A percentile compares a stretch with the other conserved stretches of the same genome.
These are phyloP conservation scores for Aspergillus costaricaensis DNA, from an alignment of 2,329 filamentous ascomycete genomes.

Conservation along the genomic window DNA sequence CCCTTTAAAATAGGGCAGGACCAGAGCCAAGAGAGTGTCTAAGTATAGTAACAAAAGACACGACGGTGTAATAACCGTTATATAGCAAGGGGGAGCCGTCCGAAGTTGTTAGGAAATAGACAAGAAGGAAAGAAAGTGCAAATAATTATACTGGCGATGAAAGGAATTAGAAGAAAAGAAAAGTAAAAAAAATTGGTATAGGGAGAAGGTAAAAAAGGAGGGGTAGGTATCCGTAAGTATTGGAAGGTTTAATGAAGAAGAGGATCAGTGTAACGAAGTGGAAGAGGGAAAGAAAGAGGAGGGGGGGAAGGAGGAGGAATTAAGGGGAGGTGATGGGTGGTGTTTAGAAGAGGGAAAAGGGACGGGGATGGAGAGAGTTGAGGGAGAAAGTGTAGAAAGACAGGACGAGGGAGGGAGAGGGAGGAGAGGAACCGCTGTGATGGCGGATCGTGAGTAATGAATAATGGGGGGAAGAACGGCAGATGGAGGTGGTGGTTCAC, in stretches of 20 bases:
- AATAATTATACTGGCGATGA: slow-evolving; percentile 5
- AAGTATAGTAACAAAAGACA: slow-evolving; percentile 15
- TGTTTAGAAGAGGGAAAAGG: slow-evolving; percentile 15
- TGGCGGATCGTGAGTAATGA: background rate
- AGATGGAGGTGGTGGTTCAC: background rate
- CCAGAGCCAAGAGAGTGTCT: slow-evolving; percentile 14
- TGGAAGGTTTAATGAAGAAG: slow-evolving; percentile 9
- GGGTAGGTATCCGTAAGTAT: slow-evolving; percentile 12
- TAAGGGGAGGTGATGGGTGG: slow-evolving; percentile 25
- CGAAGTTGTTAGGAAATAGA: background rate
- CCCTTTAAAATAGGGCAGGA: slow-evolving; percentile 9
- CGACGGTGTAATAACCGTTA: slow-evolving; percentile 12
- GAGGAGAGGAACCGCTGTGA: slow-evolving; percentile 10
- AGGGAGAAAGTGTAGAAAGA: background rate
- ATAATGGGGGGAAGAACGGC: slow-evolving; percentile 1
- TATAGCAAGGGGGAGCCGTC: slow-evolving; percentile 7
- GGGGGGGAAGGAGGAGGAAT: slow-evolving; percentile 20
- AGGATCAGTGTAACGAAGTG: slow-evolving; percentile 10
- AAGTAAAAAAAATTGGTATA: background rate
- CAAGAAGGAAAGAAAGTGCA: slow-evolving; percentile 1
- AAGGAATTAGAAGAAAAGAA: slow-evolving; percentile 14
- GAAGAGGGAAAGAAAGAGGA: slow-evolving; percentile 17
- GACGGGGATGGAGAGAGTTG: slow-evolving; percentile 2
- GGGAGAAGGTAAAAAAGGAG: slow-evolving; percentile 8
- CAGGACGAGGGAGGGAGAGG: slow-evolving; percentile 5